Base-by-base conservation (phyloP, 305 asterid genomes). In the Petunia hybrid region DNA sequence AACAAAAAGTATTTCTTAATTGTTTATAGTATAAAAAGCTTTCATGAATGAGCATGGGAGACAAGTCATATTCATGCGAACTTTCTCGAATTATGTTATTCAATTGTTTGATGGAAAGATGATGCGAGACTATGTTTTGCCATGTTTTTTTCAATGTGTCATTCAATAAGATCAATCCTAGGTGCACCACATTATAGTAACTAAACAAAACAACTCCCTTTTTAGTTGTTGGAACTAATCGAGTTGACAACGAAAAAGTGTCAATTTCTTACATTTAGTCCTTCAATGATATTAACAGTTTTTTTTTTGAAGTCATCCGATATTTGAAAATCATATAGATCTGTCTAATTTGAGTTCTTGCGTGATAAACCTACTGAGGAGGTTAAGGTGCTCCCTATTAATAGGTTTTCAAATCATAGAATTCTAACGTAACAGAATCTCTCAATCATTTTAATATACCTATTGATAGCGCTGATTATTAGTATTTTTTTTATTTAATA, bases 31-130 rank as follows among this genome's bases (percentile, higher is more conserved):
- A 36, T 63, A 22, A 22, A 35, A 60, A 76, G 60, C 3, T 0
- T 73, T 46, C 1, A 12, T 22, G 31, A 40, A 66, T 9, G 13
- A 55, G 14, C 38, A 38, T 36, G 66, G 79, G 67, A 70, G 80
- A 71, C 78, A 60, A 77, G 13, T 77, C 71, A 77, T 77, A 45
- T 60, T 57, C 16, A 57, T 42, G 42, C 36, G 66, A 79, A 79
- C 64, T 79, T 79, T 79, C 76, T 79, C n/a, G 76, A 46, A 79
- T 45, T 48, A 46, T 43, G 42, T 51, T 46, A 41, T 65, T 79
- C 55, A 62, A n/a, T 36, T 8, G 36, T 64, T 45, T 4, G 71
- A 38, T 62, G 14, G 48, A 63, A 46, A n/a, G 6, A 16, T 60
- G 67, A 45, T 60, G 59, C 10, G 48, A 71, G 77, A 71, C 41